Base-by-base conservation (phyloP, 305 asterid genomes). In the Rubia balearica region DNA sequence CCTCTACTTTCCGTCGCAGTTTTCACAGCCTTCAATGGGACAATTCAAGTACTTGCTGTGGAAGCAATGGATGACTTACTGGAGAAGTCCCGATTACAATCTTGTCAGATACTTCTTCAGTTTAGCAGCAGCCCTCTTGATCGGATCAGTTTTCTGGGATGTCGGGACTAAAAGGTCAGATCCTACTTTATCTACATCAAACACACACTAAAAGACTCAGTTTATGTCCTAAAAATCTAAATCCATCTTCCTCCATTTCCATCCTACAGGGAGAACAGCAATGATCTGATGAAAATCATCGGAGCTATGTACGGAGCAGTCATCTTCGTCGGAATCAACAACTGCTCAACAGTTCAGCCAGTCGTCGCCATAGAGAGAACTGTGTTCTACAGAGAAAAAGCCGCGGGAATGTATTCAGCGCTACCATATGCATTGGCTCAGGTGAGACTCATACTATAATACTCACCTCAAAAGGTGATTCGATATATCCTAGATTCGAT, bases 391-490 rank as follows among this genome's bases (percentile, higher is more conserved):
- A 80, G 98, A 64, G 99, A 91, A 79, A 84, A 86, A 63, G 98
- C 98, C 5, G 96, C 98, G 7, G 96, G 98, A 45, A 87, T 92
- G 97, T 92, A 92, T 86, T 89, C 98, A 8, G 92, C 97, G 19
- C 75, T 94, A 48, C 99, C 99, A 46, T 95, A 95, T 80, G 99
- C 99, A 73, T 71, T 91, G 81, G 85, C 97, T 73, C 99, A 94
- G 95, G 97, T 94, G 60, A 78, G 71, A 8, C 68, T 64, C 33
- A 10, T 64, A 6, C 16, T 16, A 36, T 64, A 41, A 38, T 17
- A 45, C 55, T 45, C 51, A 45, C 51, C 51, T 33, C 38, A 33
- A 33, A 14, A 14, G 53, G 53, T 46, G 24, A 13, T 27, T 61
- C 46, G 30, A 27, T 13, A 2, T 16, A 59, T n/a, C 2, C 21